Evolutionary conservation across 176 grass and related monocot genomes (phyloP).

Genomic region (Lolium perenne): DNA sequence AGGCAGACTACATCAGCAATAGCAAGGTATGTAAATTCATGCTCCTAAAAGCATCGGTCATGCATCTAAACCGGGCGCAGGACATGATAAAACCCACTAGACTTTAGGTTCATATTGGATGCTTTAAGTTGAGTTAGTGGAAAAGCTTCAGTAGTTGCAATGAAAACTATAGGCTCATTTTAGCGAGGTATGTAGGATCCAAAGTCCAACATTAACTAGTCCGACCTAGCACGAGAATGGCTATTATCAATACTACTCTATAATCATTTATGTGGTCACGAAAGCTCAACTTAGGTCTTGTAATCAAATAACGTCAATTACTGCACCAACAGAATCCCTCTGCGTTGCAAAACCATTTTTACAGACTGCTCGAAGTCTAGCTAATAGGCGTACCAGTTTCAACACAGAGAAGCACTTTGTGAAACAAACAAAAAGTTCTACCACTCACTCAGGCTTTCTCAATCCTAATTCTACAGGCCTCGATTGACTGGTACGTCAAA

Average conservation of each 20-base stretch:
- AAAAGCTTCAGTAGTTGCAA: conserved; percentile 8
- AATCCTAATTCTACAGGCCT: neutral
- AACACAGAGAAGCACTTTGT: conserved; percentile 8
- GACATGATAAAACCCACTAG: neutral
- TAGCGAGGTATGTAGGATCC: neutral
- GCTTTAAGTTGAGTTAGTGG: conserved; percentile 1
- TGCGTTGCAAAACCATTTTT: conserved; percentile 7
- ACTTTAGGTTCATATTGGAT: neutral
- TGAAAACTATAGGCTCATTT: neutral
- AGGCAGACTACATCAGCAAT: neutral
- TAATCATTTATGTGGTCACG: neutral
- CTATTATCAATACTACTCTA: neutral
- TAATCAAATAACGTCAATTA: conserved; percentile 12
- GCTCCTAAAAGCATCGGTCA: neutral
- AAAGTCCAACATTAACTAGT: conserved; percentile 5
- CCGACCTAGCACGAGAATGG: neutral
- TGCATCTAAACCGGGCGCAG: too few relatives aligned
- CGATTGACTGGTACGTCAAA: neutral
- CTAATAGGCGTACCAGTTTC: conserved; percentile 6
- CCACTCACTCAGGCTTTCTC: neutral
- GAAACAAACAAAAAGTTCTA: neutral
- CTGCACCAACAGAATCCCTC: conserved; percentile 1
- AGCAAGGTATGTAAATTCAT: neutral
- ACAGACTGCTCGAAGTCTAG: neutral
- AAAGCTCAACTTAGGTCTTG: neutral